phyloP scores from a whole-genome alignment of 2,329 filamentous ascomycete genomes.

The Talaromyces atroroseus region DNA sequence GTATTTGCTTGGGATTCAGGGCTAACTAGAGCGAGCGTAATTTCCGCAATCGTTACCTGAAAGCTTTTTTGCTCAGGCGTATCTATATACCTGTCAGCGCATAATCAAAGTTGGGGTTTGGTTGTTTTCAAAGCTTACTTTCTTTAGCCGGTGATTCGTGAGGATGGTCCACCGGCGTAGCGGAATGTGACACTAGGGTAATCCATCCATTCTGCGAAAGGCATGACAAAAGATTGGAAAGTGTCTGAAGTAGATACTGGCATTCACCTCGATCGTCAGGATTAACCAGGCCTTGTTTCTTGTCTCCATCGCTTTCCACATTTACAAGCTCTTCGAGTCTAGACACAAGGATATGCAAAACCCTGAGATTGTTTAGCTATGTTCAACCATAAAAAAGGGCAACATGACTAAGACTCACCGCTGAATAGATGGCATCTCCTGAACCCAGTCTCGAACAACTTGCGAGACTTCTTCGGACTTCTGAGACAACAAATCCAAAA shows the following conservation, averaged over 20 bases:
- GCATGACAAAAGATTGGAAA: constrained; percentile 67
- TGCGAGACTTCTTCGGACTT: constrained; percentile 69
- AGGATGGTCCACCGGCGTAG: constrained; percentile 45
- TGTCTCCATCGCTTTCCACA: constrained; percentile 14
- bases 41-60: constrained; percentile 30
- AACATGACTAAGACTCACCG: constrained; percentile 33
- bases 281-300: background rate
- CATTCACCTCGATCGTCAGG: constrained; percentile 67
- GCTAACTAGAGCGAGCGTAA: constrained; percentile 25
- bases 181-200: constrained; percentile 59
- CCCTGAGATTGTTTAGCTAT: constrained; percentile 18
- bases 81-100: constrained; percentile 16
- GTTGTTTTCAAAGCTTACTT: constrained; percentile 28
- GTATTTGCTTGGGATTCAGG: constrained; percentile 16
- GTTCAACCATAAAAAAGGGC: background rate
- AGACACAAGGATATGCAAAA: constrained; percentile 33
- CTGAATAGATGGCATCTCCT: constrained; percentile 48
- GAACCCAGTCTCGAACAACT: constrained; percentile 75
- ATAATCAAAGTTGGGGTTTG: background rate
- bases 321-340: constrained; percentile 29
- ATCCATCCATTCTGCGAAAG: constrained; percentile 66
- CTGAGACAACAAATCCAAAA: constrained; percentile 72
- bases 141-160: constrained; percentile 46
- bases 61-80: constrained; percentile 25
- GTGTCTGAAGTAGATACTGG: constrained; percentile 68